Percentiles rank a stretch among this genome's conserved stretches.
phyloP scores from a whole-genome alignment of 2,329 filamentous ascomycete genomes.

The Gnomoniopsis smithogilvyi region DNA sequence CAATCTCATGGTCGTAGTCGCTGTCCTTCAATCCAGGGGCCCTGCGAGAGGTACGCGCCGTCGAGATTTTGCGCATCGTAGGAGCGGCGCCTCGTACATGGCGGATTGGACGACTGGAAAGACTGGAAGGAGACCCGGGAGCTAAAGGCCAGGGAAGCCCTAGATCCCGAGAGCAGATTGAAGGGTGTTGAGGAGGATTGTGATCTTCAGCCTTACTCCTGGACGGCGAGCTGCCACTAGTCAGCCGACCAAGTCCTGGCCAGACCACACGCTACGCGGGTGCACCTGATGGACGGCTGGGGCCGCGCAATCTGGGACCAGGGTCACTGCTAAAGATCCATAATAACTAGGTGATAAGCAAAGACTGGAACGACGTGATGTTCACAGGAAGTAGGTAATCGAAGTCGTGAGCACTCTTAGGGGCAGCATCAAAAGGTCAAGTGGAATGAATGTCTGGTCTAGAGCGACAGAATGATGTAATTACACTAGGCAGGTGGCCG shows the following conservation, averaged over 20 bases:
- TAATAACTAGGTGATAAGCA: neutral
- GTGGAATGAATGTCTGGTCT: too few species aligned
- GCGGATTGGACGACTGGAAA: neutral
- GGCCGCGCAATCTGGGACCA: neutral
- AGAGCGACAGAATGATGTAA: too few species aligned
- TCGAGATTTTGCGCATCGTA: conserved; percentile 21
- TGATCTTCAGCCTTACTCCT: neutral
- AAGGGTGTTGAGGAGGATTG: neutral
- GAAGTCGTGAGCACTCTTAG: neutral
- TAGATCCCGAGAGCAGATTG: neutral
- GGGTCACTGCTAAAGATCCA: neutral
- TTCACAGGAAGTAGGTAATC: neutral
- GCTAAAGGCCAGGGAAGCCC: neutral
- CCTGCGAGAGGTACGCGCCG: conserved; percentile 51
- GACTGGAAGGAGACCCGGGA: neutral
- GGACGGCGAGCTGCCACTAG: neutral
- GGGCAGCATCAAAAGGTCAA: neutral
- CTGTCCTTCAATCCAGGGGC: conserved; percentile 51
- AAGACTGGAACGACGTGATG: neutral
- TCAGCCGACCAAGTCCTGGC: too few species aligned
- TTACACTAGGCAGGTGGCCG: too few species aligned
- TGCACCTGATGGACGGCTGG: neutral
- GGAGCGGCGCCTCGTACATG: conserved; percentile 11
- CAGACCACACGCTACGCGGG: neutral
- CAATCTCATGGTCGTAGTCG: conserved; percentile 71